Conservation (phyloP, 2,329 filamentous ascomycete species). For the Phoma herbarum region DNA sequence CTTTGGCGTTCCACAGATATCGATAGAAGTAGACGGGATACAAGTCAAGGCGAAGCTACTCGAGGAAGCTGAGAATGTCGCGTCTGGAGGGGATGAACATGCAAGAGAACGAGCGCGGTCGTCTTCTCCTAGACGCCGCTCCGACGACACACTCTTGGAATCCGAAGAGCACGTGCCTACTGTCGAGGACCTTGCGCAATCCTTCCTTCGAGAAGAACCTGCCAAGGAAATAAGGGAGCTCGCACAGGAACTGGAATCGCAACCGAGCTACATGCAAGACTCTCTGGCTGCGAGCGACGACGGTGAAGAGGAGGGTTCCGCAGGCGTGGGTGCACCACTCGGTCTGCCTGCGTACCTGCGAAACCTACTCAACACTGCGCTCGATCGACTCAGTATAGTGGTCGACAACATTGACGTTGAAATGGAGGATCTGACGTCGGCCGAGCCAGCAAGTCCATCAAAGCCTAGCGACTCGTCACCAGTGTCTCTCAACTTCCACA, state of each 20-base stretch:
- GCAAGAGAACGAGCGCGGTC: conserved; percentile 21
- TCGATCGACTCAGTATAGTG: conserved; percentile 73
- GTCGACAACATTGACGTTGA: conserved; percentile 73
- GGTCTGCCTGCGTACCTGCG: conserved; percentile 75
- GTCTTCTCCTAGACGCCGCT: conserved; percentile 17
- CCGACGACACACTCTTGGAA: conserved; percentile 33
- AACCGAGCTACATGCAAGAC: conserved; percentile 69
- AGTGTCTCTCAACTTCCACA: conserved; percentile 70
- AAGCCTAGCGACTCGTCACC: conserved; percentile 57
- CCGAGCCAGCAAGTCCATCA: conserved; percentile 63
- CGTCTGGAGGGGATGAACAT: conserved; percentile 12
- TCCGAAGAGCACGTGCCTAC: conserved; percentile 65
- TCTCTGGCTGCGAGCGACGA: conserved; percentile 69
- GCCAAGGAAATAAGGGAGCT: conserved; percentile 71
- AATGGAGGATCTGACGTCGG: conserved; percentile 63
- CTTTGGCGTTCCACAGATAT: conserved; percentile 84
- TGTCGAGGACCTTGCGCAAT: conserved; percentile 76
- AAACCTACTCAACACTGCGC: conserved; percentile 75
- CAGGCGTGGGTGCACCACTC: conserved; percentile 75
- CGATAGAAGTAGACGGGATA: conserved; percentile 82
- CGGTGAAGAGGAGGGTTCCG: conserved; percentile 66
- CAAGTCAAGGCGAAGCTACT: conserved; percentile 65
- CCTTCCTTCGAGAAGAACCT: conserved; percentile 78
- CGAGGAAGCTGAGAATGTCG: conserved; percentile 25
- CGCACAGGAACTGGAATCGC: conserved; percentile 72